Conservation (phyloP, 805 yeast species). For the Kuraishia capsulata region DNA sequence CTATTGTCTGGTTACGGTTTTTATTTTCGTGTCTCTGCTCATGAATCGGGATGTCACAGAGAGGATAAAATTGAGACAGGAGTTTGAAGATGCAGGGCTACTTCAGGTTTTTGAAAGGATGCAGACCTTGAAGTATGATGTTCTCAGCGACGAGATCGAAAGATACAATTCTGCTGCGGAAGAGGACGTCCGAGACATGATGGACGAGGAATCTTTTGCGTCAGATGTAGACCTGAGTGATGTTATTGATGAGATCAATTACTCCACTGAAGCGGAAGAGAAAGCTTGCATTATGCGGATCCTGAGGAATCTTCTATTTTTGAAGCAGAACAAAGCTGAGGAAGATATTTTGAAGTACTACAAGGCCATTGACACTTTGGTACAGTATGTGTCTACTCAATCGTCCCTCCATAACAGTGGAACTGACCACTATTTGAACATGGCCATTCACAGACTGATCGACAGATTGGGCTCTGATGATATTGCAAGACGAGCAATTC, state of each 20-base stretch:
- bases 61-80: constrained; percentile 52
- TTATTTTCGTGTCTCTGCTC: constrained; percentile 59
- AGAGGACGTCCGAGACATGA: constrained; percentile 38
- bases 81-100: constrained; percentile 49
- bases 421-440: constrained; percentile 38
- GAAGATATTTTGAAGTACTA: constrained; percentile 24
- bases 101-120: constrained; percentile 32
- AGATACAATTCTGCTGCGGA: constrained; percentile 49
- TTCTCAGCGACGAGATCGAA: constrained; percentile 56
- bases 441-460: constrained; percentile 54
- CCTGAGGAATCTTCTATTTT: constrained; percentile 5
- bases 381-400: constrained; percentile 1
- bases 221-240: neutral
- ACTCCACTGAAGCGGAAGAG: constrained; percentile 4
- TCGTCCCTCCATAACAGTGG: neutral
- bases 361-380: constrained; percentile 21
- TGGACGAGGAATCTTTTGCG: neutral
- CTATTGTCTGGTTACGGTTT: constrained; percentile 61
- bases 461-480: constrained; percentile 68
- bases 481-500: constrained; percentile 57
- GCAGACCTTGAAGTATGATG: constrained; percentile 37
- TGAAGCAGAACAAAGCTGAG: constrained; percentile 6
- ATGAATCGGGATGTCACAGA: constrained; percentile 21
- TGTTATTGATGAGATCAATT: constrained; percentile 20
- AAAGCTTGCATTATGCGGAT: constrained; percentile 4